These are phyloP conservation scores for Cadophora gregata DNA, from an alignment of 2,329 filamentous ascomycete genomes.

Conservation along the genomic window DNA sequence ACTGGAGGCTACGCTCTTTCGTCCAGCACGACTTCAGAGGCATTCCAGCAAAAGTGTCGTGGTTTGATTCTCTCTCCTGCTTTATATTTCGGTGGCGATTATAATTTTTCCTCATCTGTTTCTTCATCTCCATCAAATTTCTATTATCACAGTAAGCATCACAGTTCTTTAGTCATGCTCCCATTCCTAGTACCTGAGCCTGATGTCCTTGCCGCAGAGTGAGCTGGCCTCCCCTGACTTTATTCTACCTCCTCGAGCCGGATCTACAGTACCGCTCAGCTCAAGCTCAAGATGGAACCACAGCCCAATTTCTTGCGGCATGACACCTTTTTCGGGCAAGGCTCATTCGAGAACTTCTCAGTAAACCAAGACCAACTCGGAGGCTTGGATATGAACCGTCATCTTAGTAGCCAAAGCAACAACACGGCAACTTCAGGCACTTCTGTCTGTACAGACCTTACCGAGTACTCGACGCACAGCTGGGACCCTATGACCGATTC, in stretches of 20 bases:
- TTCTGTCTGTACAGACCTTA: background rate
- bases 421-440: background rate
- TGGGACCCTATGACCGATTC: background rate
- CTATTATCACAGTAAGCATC: background rate
- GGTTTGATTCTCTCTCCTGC: background rate
- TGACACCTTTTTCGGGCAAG: background rate
- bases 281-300: background rate
- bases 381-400: background rate
- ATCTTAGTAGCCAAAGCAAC: constrained; percentile 4
- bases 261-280: constrained; percentile 16
- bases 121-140: background rate
- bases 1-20: background rate
- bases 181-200: background rate
- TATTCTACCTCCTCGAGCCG: background rate
- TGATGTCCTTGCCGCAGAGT: constrained; percentile 9
- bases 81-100: background rate
- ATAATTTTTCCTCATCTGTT: background rate
- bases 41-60: background rate
- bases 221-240: constrained; percentile 7
- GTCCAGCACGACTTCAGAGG: background rate
- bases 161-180: background rate
- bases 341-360: constrained; percentile 10
- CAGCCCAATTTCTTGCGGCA: background rate
- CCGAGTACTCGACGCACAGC: background rate
- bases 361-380: background rate